phyloP scores from a whole-genome alignment of 2,329 filamentous ascomycete genomes.

The Beauveria medogensis region DNA sequence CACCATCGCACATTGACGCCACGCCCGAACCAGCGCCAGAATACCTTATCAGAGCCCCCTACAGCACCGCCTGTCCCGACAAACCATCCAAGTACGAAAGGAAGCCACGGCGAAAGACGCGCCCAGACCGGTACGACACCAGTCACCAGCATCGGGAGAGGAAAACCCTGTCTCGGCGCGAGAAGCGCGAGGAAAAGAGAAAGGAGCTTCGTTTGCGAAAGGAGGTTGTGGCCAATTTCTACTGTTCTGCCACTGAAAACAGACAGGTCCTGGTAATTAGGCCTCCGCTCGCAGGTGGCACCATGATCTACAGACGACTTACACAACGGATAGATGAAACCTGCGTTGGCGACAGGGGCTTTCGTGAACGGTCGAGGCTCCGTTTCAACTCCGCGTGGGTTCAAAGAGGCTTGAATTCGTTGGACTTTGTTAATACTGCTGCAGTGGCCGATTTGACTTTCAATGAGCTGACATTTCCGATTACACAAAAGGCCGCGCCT shows the following conservation, averaged over 20 bases:
- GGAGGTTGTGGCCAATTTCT: conserved; percentile 48
- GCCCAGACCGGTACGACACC: conserved; percentile 46
- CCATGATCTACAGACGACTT: neutral
- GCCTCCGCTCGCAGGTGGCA: neutral
- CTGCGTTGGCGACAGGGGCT: conserved; percentile 24
- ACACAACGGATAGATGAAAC: conserved; percentile 22
- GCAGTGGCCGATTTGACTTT: conserved; percentile 46
- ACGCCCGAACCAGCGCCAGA: neutral
- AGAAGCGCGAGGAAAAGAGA: conserved; percentile 16
- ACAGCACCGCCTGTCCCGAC: too few species aligned
- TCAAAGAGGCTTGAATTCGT: neutral
- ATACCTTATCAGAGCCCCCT: neutral
- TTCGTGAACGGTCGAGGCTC: conserved; percentile 24
- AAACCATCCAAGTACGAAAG: conserved; percentile 33
- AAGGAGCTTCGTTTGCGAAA: conserved; percentile 28
- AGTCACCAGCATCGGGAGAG: conserved; percentile 11
- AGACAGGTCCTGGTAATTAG: conserved; percentile 23
- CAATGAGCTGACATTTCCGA: conserved; percentile 41
- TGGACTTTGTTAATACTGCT: conserved; percentile 12
- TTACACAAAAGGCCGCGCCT: conserved; percentile 15
- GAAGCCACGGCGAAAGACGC: conserved; percentile 46
- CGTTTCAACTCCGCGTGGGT: conserved; percentile 4
- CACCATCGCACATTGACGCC: neutral
- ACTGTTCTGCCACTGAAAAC: conserved; percentile 43
- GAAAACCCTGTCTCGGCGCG: neutral